Percentiles rank a stretch among this genome's conserved stretches.
phyloP scores from a whole-genome alignment of 306 rosid genomes.

The Vigna hirtella region DNA sequence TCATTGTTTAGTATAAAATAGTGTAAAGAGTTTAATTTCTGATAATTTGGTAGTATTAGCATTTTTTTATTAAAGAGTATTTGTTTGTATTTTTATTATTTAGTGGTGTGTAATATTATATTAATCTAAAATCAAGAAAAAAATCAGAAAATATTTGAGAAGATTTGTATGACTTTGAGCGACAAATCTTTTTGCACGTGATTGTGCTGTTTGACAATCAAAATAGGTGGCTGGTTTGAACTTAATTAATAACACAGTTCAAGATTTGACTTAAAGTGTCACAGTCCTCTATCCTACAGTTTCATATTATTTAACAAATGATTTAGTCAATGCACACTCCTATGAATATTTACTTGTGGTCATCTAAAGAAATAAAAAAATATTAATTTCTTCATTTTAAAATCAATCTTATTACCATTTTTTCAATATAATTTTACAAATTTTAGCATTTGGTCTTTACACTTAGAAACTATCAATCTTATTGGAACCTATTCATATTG shows the following conservation, averaged over 20 bases:
- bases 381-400: too few relatives aligned
- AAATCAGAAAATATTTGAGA: neutral
- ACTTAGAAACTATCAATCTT: too few relatives aligned
- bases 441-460: too few relatives aligned
- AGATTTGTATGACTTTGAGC: constrained; percentile 6
- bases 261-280: constrained; percentile 26
- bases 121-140: neutral
- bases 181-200: neutral
- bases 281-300: neutral
- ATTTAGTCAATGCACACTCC: neutral
- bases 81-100: too few relatives aligned
- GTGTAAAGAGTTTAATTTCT: too few relatives aligned
- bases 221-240: constrained; percentile 47
- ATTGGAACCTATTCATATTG: too few relatives aligned
- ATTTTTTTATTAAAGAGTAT: too few relatives aligned
- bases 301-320: neutral
- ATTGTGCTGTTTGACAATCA: constrained; percentile 43
- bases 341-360: neutral
- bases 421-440: too few relatives aligned
- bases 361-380: neutral
- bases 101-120: neutral
- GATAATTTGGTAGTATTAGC: too few relatives aligned
- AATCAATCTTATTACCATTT: too few relatives aligned
- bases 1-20: too few relatives aligned
- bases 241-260: constrained; percentile 15